These are phyloP conservation scores for Fusarium chaquense DNA, from an alignment of 2,329 filamentous ascomycete genomes.

Conservation along the genomic window DNA sequence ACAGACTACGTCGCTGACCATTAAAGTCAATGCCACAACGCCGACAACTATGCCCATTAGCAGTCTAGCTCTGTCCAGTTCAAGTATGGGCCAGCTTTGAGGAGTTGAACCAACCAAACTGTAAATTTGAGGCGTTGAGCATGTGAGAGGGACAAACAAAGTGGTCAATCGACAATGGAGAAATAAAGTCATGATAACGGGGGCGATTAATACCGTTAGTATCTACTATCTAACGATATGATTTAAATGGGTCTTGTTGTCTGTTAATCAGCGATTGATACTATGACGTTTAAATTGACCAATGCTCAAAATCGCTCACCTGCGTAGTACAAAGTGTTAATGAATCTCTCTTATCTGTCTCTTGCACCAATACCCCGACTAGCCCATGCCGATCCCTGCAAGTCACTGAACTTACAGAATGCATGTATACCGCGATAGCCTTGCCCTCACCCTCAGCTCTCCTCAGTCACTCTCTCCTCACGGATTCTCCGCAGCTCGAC, in stretches of 20 bases:
- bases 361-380: background rate
- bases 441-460: constrained; percentile 9
- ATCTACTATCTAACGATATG: background rate
- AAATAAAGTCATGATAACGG: background rate
- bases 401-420: background rate
- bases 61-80: background rate
- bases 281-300: background rate
- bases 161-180: background rate
- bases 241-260: background rate
- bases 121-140: constrained; percentile 6
- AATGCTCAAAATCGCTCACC: constrained; percentile 13
- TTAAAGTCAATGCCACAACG: background rate
- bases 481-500: constrained; percentile 31
- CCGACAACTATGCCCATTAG: background rate
- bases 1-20: background rate
- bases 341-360: constrained; percentile 5
- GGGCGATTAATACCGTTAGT: background rate
- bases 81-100: background rate
- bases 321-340: background rate
- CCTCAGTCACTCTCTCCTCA: constrained; percentile 33
- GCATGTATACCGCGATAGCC: background rate
- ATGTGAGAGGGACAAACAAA: constrained; percentile 21
- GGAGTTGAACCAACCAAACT: background rate
- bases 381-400: constrained; percentile 18
- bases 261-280: background rate